A percentile compares a stretch with the other conserved stretches of the same genome.
Conservation (phyloP, 345 rosid genomes). For the Chamaenerion angustifolium region DNA sequence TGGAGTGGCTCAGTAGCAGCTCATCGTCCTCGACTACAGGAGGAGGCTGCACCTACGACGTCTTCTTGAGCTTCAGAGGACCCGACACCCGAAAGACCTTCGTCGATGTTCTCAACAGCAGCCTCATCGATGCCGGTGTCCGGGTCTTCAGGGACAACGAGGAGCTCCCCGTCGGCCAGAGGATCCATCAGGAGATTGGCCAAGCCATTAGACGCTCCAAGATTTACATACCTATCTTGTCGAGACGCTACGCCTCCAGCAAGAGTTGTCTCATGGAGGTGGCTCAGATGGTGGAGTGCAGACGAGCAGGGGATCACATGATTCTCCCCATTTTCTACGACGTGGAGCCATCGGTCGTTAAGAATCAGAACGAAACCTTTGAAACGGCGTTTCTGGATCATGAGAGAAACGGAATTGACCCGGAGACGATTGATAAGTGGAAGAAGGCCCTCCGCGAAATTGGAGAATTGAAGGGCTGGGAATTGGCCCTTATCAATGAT, state of each 20-base stretch:
- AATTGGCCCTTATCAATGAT: neutral
- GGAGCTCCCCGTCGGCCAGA: neutral
- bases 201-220: neutral
- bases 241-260: slow-evolving; percentile 5
- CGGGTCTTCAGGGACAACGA: slow-evolving; percentile 6
- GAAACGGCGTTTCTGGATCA: neutral
- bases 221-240: slow-evolving; percentile 4
- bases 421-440: slow-evolving; percentile 1
- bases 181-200: neutral
- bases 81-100: slow-evolving; percentile 1
- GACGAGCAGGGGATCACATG: neutral
- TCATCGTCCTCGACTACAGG: too few species aligned
- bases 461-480: slow-evolving; percentile 3
- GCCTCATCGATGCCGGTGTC: slow-evolving; percentile 4
- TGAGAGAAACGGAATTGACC: neutral
- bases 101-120: slow-evolving; percentile 3
- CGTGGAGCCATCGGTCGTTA: slow-evolving; percentile 5
- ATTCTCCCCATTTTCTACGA: slow-evolving; percentile 8
- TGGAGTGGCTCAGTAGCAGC: too few species aligned
- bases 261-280: slow-evolving; percentile 5
- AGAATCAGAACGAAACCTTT: neutral
- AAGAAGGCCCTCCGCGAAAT: slow-evolving; percentile 4
- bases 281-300: slow-evolving; percentile 6
- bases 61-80: slow-evolving; percentile 10
- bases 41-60: slow-evolving; percentile 1